A percentile compares a stretch with the other conserved stretches of the same genome.
phyloP scores from a whole-genome alignment of 495 filamentous ascomycete species.

The Amphirosellinia nigrospora region DNA sequence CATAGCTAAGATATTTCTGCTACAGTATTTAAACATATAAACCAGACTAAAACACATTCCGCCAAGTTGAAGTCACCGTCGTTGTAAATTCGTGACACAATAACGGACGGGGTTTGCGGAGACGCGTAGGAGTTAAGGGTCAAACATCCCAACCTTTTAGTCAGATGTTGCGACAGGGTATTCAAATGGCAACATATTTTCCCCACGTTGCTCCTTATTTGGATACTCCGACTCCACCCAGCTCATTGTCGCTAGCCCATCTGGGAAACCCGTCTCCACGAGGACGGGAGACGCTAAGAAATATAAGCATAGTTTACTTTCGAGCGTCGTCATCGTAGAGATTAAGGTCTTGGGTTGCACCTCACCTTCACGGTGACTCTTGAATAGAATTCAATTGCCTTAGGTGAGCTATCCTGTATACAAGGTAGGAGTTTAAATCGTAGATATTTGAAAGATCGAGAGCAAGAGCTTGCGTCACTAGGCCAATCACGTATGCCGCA shows the following conservation, averaged over 20 bases:
- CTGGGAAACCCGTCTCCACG: background rate
- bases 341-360: background rate
- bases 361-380: background rate
- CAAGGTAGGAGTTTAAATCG: too few relatives aligned
- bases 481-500: background rate
- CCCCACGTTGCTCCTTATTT: background rate
- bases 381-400: background rate
- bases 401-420: background rate
- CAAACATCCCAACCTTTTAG: background rate
- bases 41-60: too few relatives aligned
- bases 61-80: background rate
- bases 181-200: slow-evolving; percentile 1
- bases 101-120: too few relatives aligned
- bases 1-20: too few relatives aligned
- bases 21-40: too few relatives aligned
- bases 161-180: background rate
- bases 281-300: background rate
- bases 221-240: slow-evolving; percentile 1
- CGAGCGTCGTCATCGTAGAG: too few relatives aligned
- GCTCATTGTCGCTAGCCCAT: background rate
- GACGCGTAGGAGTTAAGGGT: background rate
- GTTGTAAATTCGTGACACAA: too few relatives aligned
- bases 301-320: too few relatives aligned
- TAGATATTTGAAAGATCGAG: too few relatives aligned
- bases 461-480: slow-evolving; percentile 19